phyloP scores from a whole-genome alignment of 176 grass and related monocot species.

The Oryza glaberrima region DNA sequence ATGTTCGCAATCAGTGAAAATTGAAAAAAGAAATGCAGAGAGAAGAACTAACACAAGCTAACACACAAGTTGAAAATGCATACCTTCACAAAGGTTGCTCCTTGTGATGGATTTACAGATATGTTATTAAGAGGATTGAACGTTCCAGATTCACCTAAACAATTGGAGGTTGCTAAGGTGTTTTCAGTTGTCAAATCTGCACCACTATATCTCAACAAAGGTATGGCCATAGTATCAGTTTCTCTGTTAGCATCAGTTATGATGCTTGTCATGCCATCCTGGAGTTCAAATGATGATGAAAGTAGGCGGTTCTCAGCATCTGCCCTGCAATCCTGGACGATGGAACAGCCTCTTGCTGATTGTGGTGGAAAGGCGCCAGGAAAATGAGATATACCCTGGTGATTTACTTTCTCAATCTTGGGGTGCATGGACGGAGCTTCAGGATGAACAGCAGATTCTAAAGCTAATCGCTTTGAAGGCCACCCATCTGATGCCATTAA shows the following conservation, averaged over 20 bases:
- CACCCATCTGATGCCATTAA: constrained; percentile 66
- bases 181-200: constrained; percentile 61
- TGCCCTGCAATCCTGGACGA: constrained; percentile 57
- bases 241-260: constrained; percentile 46
- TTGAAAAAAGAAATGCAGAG: neutral
- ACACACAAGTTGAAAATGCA: constrained; percentile 16
- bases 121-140: constrained; percentile 64
- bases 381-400: constrained; percentile 51
- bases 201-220: constrained; percentile 68
- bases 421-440: constrained; percentile 49
- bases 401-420: constrained; percentile 48
- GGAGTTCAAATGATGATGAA: constrained; percentile 64
- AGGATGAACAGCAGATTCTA: constrained; percentile 58
- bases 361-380: constrained; percentile 51
- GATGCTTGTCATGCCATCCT: constrained; percentile 54
- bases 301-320: constrained; percentile 61
- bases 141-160: constrained; percentile 66
- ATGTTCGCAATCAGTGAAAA: neutral
- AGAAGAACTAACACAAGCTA: constrained; percentile 12
- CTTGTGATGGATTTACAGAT: constrained; percentile 63
- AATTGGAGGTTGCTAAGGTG: constrained; percentile 62
- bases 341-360: constrained; percentile 54
- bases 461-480: constrained; percentile 75
- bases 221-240: constrained; percentile 61
- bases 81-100: constrained; percentile 96